Conservation (phyloP, 2,329 filamentous ascomycete genomes). For the Bertia moriformis region DNA sequence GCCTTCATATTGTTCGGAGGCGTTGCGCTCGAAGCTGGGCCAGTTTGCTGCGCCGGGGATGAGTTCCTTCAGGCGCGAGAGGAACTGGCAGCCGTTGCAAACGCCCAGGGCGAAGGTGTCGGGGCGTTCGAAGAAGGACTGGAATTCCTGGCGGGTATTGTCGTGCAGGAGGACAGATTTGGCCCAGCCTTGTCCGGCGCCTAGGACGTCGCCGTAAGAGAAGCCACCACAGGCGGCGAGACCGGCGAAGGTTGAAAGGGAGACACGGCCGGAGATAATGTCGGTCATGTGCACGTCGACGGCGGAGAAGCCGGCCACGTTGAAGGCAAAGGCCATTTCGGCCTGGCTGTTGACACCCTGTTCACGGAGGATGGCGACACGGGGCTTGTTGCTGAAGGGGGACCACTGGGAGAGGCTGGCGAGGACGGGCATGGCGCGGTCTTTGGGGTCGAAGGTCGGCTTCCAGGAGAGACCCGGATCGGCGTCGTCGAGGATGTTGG, state of each 20-base stretch:
- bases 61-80: constrained; percentile 66
- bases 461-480: constrained; percentile 79
- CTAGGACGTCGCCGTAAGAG: constrained; percentile 72
- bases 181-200: constrained; percentile 93
- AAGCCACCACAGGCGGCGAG: constrained; percentile 93
- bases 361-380: constrained; percentile 84
- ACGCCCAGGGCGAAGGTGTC: constrained; percentile 90
- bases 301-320: constrained; percentile 75
- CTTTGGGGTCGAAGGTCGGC: constrained; percentile 65
- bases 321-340: constrained; percentile 97
- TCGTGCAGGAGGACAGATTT: constrained; percentile 81
- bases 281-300: constrained; percentile 97
- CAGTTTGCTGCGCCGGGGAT: constrained; percentile 74
- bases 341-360: constrained; percentile 90
- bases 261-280: constrained; percentile 58
- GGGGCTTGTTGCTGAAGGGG: constrained; percentile 44
- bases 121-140: constrained; percentile 68
- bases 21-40: constrained; percentile 77
- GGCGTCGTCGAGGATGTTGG: constrained; percentile 55
- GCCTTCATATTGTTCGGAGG: constrained; percentile 78
- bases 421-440: constrained; percentile 45
- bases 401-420: constrained; percentile 37
- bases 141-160: constrained; percentile 62
- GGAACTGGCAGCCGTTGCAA: constrained; percentile 95
- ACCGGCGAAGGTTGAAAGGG: constrained; percentile 70